Conservation (phyloP, 805 yeast species). For the Wickerhamiella bombiphila region DNA sequence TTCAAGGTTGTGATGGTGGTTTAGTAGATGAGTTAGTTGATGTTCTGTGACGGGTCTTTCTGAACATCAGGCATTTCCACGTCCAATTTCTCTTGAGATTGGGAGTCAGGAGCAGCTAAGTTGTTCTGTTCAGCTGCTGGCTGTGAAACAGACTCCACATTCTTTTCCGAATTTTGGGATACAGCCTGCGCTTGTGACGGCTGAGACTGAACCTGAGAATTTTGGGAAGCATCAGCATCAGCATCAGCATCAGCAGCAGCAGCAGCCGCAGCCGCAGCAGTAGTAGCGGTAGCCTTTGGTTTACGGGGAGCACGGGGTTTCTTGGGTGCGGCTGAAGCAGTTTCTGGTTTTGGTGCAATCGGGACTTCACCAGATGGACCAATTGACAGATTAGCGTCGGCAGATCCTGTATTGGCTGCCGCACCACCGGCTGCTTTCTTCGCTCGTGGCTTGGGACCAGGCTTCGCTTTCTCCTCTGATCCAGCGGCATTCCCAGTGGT, state of each 20-base stretch:
- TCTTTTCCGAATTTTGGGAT: too few relatives aligned
- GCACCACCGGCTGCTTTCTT: conserved; percentile 1
- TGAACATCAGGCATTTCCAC: too few relatives aligned
- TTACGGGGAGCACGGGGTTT: not conserved
- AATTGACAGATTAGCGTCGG: not conserved
- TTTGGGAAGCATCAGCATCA: not conserved
- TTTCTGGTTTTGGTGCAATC: not conserved
- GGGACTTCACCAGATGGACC: not conserved
- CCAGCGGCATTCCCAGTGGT: not conserved
- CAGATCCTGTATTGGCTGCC: not conserved
- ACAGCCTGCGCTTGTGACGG: too few relatives aligned
- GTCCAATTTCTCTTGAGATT: too few relatives aligned
- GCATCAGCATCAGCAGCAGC: not conserved
- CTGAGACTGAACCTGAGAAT: too few relatives aligned
- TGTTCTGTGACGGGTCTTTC: too few relatives aligned
- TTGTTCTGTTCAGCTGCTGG: too few relatives aligned
- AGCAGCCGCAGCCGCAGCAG: conserved; percentile 1
- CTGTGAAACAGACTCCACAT: too few relatives aligned
- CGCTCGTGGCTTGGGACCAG: conserved; percentile 1
- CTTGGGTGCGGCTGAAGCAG: not conserved
- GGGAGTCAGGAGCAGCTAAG: too few relatives aligned
- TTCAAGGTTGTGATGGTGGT: too few relatives aligned
- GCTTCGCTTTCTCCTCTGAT: conserved; percentile 1
- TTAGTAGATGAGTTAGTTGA: too few relatives aligned
- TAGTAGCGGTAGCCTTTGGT: not conserved